These are phyloP conservation scores for Arachis hypogaea DNA, from an alignment of 306 rosid species.

Conservation along the genomic window DNA sequence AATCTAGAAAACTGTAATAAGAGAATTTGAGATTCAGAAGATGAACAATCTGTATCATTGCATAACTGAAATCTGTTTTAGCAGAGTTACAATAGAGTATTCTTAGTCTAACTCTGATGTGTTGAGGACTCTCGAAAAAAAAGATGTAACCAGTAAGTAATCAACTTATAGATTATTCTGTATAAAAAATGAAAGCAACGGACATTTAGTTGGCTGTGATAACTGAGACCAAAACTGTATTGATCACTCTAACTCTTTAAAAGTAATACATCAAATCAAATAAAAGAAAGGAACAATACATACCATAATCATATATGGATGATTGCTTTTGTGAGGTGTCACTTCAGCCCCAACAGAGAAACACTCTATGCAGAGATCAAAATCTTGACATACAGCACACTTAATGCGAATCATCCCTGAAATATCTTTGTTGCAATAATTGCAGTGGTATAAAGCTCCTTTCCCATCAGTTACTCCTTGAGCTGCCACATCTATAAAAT, in stretches of 20 bases:
- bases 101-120: background rate
- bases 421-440: constrained; percentile 93
- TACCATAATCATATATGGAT: constrained; percentile 73
- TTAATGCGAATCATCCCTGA: constrained; percentile 85
- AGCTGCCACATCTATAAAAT: constrained; percentile 52
- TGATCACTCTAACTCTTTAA: constrained; percentile 3
- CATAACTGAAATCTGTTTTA: background rate
- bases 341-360: constrained; percentile 94
- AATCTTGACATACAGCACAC: constrained; percentile 84
- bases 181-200: background rate
- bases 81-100: background rate
- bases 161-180: no score
- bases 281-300: constrained; percentile 10
- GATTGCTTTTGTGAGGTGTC: constrained; percentile 85
- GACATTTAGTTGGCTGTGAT: background rate
- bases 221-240: background rate
- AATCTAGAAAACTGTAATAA: background rate
- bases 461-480: constrained; percentile 70
- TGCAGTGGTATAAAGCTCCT: constrained; percentile 82
- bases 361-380: constrained; percentile 77
- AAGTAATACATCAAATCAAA: constrained; percentile 27
- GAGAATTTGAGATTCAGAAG: background rate
- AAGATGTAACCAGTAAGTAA: no score
- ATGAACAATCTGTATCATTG: background rate
- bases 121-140: background rate